phyloP scores from a whole-genome alignment of 1,284 basidiomycete genomes.

The Microbotryum violaceum region DNA sequence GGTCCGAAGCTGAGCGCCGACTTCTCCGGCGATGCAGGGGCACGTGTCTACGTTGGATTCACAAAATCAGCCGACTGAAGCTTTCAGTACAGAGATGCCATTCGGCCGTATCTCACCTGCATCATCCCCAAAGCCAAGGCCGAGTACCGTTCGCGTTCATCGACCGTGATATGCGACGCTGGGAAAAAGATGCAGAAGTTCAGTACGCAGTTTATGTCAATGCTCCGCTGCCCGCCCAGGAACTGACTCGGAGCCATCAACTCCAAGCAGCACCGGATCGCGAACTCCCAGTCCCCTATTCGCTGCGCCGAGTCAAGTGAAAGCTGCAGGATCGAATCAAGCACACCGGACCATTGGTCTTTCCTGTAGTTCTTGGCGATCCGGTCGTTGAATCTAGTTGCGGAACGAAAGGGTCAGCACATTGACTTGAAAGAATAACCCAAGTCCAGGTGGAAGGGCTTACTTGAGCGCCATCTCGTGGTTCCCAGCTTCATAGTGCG shows the following conservation, averaged over 20 bases:
- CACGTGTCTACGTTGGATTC: constrained; percentile 47
- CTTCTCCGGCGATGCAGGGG: constrained; percentile 52
- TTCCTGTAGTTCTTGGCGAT: constrained; percentile 75
- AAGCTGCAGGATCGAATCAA: constrained; percentile 60
- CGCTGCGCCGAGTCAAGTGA: constrained; percentile 73
- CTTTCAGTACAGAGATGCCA: background rate
- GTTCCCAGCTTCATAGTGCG: constrained; percentile 66
- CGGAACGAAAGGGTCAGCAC: background rate
- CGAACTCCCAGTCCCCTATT: constrained; percentile 64
- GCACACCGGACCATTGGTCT: constrained; percentile 65
- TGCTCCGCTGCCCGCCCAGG: background rate
- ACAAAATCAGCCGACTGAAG: background rate
- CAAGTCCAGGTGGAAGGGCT: constrained; percentile 24
- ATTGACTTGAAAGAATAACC: background rate
- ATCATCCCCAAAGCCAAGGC: constrained; percentile 63
- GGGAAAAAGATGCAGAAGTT: background rate
- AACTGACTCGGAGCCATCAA: constrained; percentile 63
- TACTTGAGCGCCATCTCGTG: constrained; percentile 74
- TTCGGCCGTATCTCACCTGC: constrained; percentile 46
- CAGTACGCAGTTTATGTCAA: background rate
- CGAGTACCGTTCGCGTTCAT: constrained; percentile 41
- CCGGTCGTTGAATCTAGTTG: constrained; percentile 69
- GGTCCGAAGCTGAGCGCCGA: constrained; percentile 55
- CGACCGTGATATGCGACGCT: constrained; percentile 14
- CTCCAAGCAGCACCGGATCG: constrained; percentile 65